phyloP scores from a whole-genome alignment of 2,329 filamentous ascomycete genomes.

The Magnaporthiopsis rhizophila region DNA sequence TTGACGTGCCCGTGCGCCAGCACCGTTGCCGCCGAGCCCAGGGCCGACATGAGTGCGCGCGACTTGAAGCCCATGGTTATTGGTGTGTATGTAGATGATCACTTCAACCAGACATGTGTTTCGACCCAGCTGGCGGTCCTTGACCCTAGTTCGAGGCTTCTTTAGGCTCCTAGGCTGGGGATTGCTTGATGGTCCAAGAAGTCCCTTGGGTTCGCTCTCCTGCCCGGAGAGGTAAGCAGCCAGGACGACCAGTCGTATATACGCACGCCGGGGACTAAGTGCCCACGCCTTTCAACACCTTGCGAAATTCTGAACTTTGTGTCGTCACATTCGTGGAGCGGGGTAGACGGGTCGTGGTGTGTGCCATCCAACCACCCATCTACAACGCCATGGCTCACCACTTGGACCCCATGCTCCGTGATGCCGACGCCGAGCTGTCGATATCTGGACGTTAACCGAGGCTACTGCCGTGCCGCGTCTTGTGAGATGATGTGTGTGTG shows the following conservation, averaged over 20 bases:
- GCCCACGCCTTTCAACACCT: too few relatives aligned
- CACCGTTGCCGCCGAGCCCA: conserved; percentile 49
- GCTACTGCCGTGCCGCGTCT: too few relatives aligned
- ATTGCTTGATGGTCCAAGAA: background rate
- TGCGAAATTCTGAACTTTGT: background rate
- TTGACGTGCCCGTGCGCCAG: conserved; percentile 16
- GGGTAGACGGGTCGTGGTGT: background rate
- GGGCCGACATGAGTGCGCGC: conserved; percentile 1
- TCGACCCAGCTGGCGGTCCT: background rate
- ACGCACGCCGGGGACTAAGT: background rate
- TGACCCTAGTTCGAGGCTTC: background rate
- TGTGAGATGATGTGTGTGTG: too few relatives aligned
- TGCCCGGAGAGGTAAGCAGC: background rate
- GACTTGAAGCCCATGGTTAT: conserved; percentile 5
- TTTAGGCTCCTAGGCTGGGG: background rate
- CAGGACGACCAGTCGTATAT: background rate
- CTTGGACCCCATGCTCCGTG: background rate
- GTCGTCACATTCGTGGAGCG: background rate
- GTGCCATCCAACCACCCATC: background rate
- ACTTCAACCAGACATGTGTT: background rate
- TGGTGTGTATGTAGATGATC: too few relatives aligned
- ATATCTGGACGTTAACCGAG: background rate
- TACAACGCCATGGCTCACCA: background rate
- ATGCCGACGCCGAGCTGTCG: background rate
- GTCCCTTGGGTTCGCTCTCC: too few relatives aligned